Base-by-base conservation (phyloP, 345 rosid species). In the Euphorbia lathyris region DNA sequence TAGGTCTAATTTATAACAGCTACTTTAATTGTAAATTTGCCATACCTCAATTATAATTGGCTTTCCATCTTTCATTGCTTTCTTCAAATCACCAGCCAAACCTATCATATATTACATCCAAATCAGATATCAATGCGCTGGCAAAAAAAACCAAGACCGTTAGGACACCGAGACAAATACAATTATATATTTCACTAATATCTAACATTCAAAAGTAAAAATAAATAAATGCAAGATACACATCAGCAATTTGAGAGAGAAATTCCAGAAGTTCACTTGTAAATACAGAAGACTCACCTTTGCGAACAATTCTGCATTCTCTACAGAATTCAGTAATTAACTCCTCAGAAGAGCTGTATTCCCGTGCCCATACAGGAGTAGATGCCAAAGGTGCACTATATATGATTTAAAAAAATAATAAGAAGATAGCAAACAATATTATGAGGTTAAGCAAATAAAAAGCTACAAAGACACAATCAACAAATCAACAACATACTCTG, bases 61-160 rank as follows among this genome's bases (percentile, higher is more conserved):
- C 77, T 96, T 96, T 75, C 99, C 99, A 84, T 96, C 99, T 89
- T 96, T 96, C 96, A 92, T 87, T 78, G 99, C 99, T 81, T 96
- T 96, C 88, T 90, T 96, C 80, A 96, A 73, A 82, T 96, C 99
- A 61, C 98, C 99, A 76, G 92, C 97, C 86, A 96, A 86, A 70
- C 99, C 99, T 96, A 77, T 67, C 62, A 71, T 77, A 72, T 43
- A 64, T 62, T 47, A 68, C 61, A 71, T 71, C 67, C 36, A 42
- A 30, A 50, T 34, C 63, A 78, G 20, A 25, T 53, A 58, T 22
- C 55, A 65, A 26, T 3, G 36, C 19, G 2, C 30, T 70, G 71
- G 58, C 59, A 60, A n/a, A 64, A n/a, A 20, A 59, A 25, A 26
- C 27, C 25, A 34, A 65, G n/a, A 25, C 43, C 23, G 40, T 4